phyloP scores from a whole-genome alignment of 2,329 filamentous ascomycete genomes.

The Curvularia sp. region DNA sequence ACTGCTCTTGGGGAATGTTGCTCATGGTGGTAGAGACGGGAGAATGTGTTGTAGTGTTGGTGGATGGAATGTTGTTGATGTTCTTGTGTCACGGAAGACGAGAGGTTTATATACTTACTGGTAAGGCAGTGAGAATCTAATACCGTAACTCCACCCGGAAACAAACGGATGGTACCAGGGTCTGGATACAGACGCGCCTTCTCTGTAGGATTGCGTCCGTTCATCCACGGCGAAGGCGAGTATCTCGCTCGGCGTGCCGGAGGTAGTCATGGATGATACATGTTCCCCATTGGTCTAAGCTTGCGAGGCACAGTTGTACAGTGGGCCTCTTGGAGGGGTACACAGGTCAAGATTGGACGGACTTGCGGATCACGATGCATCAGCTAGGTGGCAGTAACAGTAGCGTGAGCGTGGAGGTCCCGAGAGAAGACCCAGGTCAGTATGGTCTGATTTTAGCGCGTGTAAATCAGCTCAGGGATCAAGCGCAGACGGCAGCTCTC shows the following conservation, averaged over 20 bases:
- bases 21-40: conserved; percentile 50
- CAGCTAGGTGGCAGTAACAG: conserved; percentile 36
- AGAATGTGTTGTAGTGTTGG: conserved; percentile 7
- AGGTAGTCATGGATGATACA: conserved; percentile 9
- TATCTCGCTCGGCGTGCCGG: conserved; percentile 36
- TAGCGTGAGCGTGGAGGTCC: conserved; percentile 25
- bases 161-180: conserved; percentile 13
- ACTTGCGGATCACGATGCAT: conserved; percentile 44
- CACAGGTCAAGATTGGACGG: conserved; percentile 21
- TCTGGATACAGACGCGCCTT: conserved; percentile 19
- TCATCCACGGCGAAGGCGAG: conserved; percentile 30
- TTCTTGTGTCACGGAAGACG: conserved; percentile 4
- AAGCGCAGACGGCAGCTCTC: conserved; percentile 10
- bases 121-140: conserved; percentile 13
- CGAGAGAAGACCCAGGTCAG: conserved; percentile 14
- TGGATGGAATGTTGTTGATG: conserved; percentile 17
- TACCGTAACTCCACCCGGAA: conserved; percentile 22
- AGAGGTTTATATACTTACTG: conserved; percentile 31
- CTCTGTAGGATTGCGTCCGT: conserved; percentile 24
- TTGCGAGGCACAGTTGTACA: conserved; percentile 13
- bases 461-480: conserved; percentile 22
- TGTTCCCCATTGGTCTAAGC: conserved; percentile 20
- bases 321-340: conserved; percentile 36
- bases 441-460: conserved; percentile 28
- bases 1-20: conserved; percentile 80